A percentile compares a stretch with the other conserved stretches of the same genome.
These are phyloP conservation scores for Oryza meyeriana DNA, from an alignment of 176 grass and related monocot genomes.

Conservation along the genomic window DNA sequence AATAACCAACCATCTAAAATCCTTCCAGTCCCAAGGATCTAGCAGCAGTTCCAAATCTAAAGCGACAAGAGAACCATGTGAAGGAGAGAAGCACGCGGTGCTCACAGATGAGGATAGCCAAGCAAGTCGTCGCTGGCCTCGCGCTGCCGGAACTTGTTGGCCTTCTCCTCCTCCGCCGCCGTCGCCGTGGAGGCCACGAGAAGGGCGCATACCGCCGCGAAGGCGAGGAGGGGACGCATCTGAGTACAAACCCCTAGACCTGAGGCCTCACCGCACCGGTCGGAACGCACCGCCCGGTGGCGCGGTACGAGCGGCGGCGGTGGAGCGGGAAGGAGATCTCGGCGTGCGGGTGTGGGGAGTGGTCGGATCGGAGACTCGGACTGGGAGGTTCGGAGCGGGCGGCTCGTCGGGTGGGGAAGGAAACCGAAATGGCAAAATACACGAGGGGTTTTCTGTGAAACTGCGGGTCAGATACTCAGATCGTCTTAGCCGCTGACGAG, in stretches of 20 bases:
- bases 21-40: background rate
- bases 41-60: conserved; percentile 28
- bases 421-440: background rate
- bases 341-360: background rate
- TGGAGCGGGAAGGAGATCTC: conserved; percentile 25
- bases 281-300: background rate
- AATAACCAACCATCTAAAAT: background rate
- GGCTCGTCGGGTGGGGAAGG: background rate
- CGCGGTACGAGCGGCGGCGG: background rate
- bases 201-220: conserved; percentile 39
- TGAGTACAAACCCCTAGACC: background rate
- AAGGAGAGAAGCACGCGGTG: background rate
- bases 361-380: conserved; percentile 30
- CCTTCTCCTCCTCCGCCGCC: conserved; percentile 21
- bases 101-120: conserved; percentile 79
- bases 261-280: background rate
- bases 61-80: background rate
- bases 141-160: conserved; percentile 98
- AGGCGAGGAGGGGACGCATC: conserved; percentile 34
- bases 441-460: conserved; percentile 28
- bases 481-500: background rate
- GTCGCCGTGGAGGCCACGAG: conserved; percentile 4
- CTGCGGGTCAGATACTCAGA: no score
- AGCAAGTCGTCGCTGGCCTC: conserved; percentile 81
- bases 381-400: conserved; percentile 15